Base-by-base conservation (phyloP, 768 basidiomycete genomes). In the Coprinopsis strossmayeri region DNA sequence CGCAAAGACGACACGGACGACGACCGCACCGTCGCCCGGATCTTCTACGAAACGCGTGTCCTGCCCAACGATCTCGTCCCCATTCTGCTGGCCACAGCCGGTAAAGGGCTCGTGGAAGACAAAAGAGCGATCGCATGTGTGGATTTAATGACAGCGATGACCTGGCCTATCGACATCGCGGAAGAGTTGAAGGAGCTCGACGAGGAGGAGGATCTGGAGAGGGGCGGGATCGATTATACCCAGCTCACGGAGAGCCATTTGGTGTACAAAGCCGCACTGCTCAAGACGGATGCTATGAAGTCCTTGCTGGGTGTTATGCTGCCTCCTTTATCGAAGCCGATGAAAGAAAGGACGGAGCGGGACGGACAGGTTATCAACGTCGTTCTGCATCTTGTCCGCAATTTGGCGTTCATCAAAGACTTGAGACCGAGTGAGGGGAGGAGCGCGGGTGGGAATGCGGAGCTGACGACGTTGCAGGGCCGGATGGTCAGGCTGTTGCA, bases 121-220 rank as follows among this genome's bases (percentile, higher is more conserved):
- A 87, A 84, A 57, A 74, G 88, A 41, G 91, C 90, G 0, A 77
- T 95, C 23, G 79, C 84, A 0, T 87, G 84, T 54, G 84, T 82
- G 5, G 96, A 98, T 61, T 71, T 99, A 20, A 84, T 98, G 62
- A 89, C 91, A 0, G 93, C 94, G 0, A 90, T 99, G 89, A 98
- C 95, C 1, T 99, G 96, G 96, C 96, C 96, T 0, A 95, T 99
- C 46, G 91, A 98, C 64, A 72, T 98, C 53, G 88, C 91, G 0
- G 88, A 91, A 58, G 96, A 98, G 65, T 72, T 99, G 54, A 88
- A 87, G 57, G 96, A 98, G 60, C 79, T 97, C 46, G 84, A 87
- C 60, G 88, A 92, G 37, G 88, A 85, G 32, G 56, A 80, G 17
- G 88, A 89, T 64, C n/a, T n/a, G n/a, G n/a, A n/a, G n/a, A n/a